Conservation (phyloP, 129 eudicot genomes). For the Saposhnikovia divaricata region DNA sequence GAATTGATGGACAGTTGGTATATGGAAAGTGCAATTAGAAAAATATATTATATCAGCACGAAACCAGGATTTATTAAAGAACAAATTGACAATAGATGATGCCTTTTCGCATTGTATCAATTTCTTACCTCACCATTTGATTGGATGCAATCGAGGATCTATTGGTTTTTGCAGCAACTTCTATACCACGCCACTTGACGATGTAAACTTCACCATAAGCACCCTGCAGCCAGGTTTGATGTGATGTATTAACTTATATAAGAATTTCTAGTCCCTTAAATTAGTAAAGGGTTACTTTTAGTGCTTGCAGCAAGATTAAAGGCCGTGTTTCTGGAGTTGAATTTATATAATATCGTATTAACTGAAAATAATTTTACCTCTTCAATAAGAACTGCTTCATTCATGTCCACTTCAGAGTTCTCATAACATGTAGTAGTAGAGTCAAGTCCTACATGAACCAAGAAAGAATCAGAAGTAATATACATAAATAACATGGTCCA, state of each 20-base stretch:
- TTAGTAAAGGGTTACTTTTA: not conserved
- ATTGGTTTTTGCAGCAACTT: conserved; percentile 67
- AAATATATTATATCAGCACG: not conserved
- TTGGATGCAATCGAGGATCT: conserved; percentile 61
- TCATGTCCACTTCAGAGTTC: conserved; percentile 38
- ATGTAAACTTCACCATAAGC: conserved; percentile 66
- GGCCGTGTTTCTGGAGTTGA: not conserved
- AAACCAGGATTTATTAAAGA: not conserved
- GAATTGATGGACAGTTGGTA: not conserved
- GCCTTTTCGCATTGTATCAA: not conserved
- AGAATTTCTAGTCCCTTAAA: not conserved
- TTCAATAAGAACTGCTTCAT: conserved; percentile 44
- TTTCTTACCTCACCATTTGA: conserved; percentile 46
- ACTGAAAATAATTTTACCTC: conserved; percentile 30
- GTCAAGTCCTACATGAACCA: conserved; percentile 36
- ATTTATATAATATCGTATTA: not conserved
- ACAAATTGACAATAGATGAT: not conserved
- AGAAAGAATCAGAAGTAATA: not conserved
- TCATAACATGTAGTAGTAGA: conserved; percentile 42
- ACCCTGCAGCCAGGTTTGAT: conserved; percentile 35
- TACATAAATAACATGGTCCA: not conserved
- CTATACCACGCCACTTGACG: conserved; percentile 71
- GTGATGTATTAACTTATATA: not conserved
- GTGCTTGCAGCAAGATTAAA: not conserved
- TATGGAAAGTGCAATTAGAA: not conserved